These are phyloP conservation scores for Hypoxylon fuscum DNA, from an alignment of 495 filamentous ascomycete genomes.

Conservation along the genomic window DNA sequence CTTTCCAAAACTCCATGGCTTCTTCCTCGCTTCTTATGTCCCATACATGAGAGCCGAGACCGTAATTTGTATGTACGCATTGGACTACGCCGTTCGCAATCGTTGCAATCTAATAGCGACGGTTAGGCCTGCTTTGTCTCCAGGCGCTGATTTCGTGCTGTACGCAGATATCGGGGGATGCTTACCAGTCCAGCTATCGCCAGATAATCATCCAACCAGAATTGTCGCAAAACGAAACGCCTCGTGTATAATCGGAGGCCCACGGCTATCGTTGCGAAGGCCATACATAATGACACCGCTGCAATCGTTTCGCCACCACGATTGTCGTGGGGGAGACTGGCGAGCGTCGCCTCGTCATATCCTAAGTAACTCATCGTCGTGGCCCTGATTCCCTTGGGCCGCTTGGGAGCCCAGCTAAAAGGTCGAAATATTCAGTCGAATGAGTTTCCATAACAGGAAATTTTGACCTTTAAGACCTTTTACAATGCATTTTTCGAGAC, in stretches of 20 bases:
- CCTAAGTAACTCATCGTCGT: constrained; percentile 9
- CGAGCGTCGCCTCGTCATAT: neutral
- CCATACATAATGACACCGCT: constrained; percentile 25
- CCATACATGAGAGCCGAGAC: constrained; percentile 30
- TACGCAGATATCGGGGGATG: neutral
- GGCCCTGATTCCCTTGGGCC: constrained; percentile 1
- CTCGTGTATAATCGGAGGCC: constrained; percentile 36
- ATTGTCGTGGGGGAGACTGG: constrained; percentile 28
- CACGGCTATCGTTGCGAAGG: constrained; percentile 26
- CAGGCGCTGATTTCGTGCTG: neutral
- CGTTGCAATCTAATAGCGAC: constrained; percentile 19
- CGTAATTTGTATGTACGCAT: constrained; percentile 26
- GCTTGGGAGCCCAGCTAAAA: constrained; percentile 8
- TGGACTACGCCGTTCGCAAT: constrained; percentile 31
- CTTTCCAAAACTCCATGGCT: constrained; percentile 22
- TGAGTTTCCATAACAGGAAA: constrained; percentile 27
- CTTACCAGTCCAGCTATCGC: constrained; percentile 36
- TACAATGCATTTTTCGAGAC: neutral
- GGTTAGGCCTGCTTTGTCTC: constrained; percentile 13
- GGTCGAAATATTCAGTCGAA: constrained; percentile 12
- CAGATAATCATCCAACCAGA: constrained; percentile 34
- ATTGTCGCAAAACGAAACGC: constrained; percentile 19
- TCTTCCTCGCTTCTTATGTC: constrained; percentile 7
- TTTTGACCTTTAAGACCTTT: constrained; percentile 12
- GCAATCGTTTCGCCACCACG: constrained; percentile 23